Percentiles rank a stretch among this genome's conserved stretches.
Conservation (phyloP, 2,329 filamentous ascomycete genomes). For the Thelonectria discophora region DNA sequence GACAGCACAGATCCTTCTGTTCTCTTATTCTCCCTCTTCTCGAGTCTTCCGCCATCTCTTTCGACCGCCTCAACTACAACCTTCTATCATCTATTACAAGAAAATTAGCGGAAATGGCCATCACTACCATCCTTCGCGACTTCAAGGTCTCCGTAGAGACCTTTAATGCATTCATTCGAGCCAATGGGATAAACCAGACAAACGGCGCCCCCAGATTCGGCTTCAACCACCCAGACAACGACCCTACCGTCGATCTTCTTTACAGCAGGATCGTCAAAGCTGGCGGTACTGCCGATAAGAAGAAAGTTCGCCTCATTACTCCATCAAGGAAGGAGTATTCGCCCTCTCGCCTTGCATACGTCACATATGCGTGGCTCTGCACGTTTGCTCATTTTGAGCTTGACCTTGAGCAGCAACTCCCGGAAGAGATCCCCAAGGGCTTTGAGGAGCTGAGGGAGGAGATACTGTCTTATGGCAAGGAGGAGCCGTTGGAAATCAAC, state of each 20-base stretch:
- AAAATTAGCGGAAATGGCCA: background rate
- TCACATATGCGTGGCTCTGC: background rate
- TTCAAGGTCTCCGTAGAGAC: conserved; percentile 4
- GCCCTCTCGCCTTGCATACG: background rate
- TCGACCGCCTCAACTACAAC: background rate
- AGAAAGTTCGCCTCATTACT: background rate
- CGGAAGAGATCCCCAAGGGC: background rate
- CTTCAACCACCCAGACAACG: background rate
- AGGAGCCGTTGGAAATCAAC: background rate
- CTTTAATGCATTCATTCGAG: background rate
- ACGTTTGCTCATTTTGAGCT: background rate
- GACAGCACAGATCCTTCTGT: no score
- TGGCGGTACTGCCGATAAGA: conserved; percentile 4
- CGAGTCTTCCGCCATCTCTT: no score
- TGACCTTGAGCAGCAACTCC: background rate
- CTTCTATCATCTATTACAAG: background rate
- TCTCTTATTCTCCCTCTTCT: no score
- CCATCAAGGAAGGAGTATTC: background rate
- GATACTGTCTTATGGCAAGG: conserved; percentile 2
- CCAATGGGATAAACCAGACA: background rate
- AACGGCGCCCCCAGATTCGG: background rate
- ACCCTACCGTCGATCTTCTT: background rate
- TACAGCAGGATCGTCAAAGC: conserved; percentile 1
- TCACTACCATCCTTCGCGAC: conserved; percentile 1
- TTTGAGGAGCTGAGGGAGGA: conserved; percentile 4